Conservation (phyloP, 495 filamentous ascomycete genomes). For the Talaromyces ruber region DNA sequence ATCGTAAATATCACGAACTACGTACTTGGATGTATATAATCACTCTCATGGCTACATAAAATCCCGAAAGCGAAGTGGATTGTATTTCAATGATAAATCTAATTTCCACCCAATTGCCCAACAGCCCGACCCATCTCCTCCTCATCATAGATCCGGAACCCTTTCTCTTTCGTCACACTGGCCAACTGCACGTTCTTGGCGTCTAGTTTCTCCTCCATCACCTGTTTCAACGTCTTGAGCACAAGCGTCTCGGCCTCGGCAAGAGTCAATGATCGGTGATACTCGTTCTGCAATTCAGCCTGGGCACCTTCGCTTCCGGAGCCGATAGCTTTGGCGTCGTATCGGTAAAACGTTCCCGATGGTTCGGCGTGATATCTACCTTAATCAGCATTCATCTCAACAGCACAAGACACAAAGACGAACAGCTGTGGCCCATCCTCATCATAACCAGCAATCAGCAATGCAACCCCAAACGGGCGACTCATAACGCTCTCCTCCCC, state of each 20-base stretch:
- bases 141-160: conserved; percentile 95
- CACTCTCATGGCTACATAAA: neutral
- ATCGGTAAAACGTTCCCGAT: conserved; percentile 95
- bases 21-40: neutral
- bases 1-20: neutral
- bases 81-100: conserved; percentile 11
- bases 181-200: conserved; percentile 97
- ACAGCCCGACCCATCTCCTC: conserved; percentile 93
- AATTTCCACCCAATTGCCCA: conserved; percentile 49
- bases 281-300: conserved; percentile 96
- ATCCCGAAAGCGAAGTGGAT: neutral
- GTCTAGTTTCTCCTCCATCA: conserved; percentile 99
- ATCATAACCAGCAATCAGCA: conserved; percentile 94
- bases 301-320: conserved; percentile 94
- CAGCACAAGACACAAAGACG: conserved; percentile 11
- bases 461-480: conserved; percentile 89
- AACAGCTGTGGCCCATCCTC: conserved; percentile 93
- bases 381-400: neutral
- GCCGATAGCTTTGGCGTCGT: conserved; percentile 98
- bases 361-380: conserved; percentile 90
- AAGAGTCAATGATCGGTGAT: conserved; percentile 94
- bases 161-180: conserved; percentile 94
- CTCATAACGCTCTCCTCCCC: conserved; percentile 98
- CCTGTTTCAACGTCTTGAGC: conserved; percentile 96
- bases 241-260: conserved; percentile 89